Evolutionary conservation across 164 flowering plant species (phyloP), one percentile per base, ranked within the genome.

Genomic region (Vitis labrusca): DNA sequence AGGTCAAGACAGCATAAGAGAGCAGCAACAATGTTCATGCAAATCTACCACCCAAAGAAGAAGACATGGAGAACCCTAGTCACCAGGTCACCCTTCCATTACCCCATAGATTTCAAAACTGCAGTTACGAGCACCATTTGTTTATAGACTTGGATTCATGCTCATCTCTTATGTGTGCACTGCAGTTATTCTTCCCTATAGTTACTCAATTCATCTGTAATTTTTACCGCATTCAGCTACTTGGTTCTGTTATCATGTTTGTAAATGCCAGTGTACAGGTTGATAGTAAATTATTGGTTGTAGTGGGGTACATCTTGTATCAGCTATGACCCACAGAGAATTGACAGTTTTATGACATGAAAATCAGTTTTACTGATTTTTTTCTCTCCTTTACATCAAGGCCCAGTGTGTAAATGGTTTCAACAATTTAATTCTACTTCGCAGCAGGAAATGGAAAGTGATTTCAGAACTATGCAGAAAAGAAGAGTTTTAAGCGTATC

Each of bases 71-170:
- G 91, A 78, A 81, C 81, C 23, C 65, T 89, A 9, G 48, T 76
- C 51, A 77, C 91, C 13, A 89, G 76, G 73, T 78, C 92, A 44
- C 97, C 94, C 11, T 83, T 84, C 68, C 64, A 55, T 47, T 17
- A 61, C 51, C 74, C 78, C 1, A 27, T 91, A 9, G 90, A 91
- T 80, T 86, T 90, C 71, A 80, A 75, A 66, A 84, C 85, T 57
- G 85, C 92, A 15, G 92, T 88, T 56, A 75, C 85, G 86, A 89
- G 97, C 83, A 75, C 89, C 48, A 68, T 91, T 47, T 82, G 76
- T 30, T 11, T 44, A 51, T 16, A 50, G 14, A 56, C 49, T 30
- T 27, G 57, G 50, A 50, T 48, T 61, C 29, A 37, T 37, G 0
- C 7, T 3, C 2, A 37, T 23, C 44, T 37, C 44, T 37, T 37